phyloP scores from a whole-genome alignment of 805 yeast genomes.

The Metschnikowia lunata region DNA sequence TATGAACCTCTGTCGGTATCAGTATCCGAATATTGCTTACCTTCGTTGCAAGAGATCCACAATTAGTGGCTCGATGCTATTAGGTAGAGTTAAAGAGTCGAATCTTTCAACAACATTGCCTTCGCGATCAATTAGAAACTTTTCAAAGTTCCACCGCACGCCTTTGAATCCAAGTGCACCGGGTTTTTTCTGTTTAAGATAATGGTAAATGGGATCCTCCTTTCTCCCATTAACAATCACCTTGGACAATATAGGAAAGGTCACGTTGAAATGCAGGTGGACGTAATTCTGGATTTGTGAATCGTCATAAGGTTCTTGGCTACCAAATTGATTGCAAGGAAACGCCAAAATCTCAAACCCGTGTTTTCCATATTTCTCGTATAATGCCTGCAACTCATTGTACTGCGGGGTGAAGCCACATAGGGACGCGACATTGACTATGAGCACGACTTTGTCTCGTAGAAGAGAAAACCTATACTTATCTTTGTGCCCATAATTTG shows the following conservation, averaged over 20 bases:
- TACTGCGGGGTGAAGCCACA: conserved; percentile 34
- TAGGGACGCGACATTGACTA: conserved; percentile 24
- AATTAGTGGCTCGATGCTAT: conserved; percentile 40
- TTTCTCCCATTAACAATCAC: conserved; percentile 34
- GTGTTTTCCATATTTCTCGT: conserved; percentile 56
- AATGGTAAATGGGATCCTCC: conserved; percentile 27
- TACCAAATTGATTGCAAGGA: conserved; percentile 89
- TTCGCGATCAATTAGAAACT: conserved; percentile 54
- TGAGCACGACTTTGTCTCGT: conserved; percentile 20
- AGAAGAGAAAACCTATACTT: conserved; percentile 12
- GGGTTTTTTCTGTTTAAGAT: conserved; percentile 23
- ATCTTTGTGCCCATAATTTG: background rate
- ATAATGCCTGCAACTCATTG: conserved; percentile 61
- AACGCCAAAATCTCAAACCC: conserved; percentile 74
- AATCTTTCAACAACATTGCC: conserved; percentile 61
- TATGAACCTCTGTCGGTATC: too few species aligned
- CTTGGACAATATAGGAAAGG: conserved; percentile 37
- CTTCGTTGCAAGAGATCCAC: conserved; percentile 10
- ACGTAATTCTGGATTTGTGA: conserved; percentile 23
- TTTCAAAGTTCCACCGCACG: conserved; percentile 77
- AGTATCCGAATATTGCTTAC: background rate
- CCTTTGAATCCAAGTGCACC: conserved; percentile 37
- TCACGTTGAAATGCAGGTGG: conserved; percentile 25
- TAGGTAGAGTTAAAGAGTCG: conserved; percentile 67
- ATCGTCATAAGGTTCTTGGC: conserved; percentile 69